These are phyloP conservation scores for Geotrichum aggregatum DNA, from an alignment of 1,139 yeast genomes.

Conservation along the genomic window DNA sequence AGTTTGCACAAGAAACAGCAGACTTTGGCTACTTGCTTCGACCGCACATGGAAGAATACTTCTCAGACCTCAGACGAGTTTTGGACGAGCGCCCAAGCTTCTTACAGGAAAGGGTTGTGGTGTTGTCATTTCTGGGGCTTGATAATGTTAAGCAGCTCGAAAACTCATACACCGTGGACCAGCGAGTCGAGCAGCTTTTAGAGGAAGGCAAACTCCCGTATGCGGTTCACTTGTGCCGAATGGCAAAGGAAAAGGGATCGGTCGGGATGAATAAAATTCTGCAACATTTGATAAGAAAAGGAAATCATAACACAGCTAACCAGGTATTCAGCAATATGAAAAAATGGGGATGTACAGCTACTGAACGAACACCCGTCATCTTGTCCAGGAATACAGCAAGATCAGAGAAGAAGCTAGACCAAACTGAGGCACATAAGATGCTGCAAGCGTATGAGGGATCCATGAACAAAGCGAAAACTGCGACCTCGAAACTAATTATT, in stretches of 20 bases:
- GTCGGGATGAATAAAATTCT: constrained; percentile 21
- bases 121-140: constrained; percentile 18
- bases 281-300: constrained; percentile 8
- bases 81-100: constrained; percentile 9
- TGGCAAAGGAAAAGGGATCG: constrained; percentile 19
- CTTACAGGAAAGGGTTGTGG: constrained; percentile 14
- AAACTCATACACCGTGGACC: constrained; percentile 16
- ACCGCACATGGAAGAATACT: constrained; percentile 18
- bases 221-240: constrained; percentile 21
- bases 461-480: constrained; percentile 6
- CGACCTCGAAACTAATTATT: constrained; percentile 12
- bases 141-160: constrained; percentile 11
- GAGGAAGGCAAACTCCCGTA: constrained; percentile 11
- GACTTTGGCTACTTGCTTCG: constrained; percentile 16
- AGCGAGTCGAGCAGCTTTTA: constrained; percentile 14
- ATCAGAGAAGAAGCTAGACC: background rate
- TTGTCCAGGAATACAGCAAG: constrained; percentile 1
- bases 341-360: constrained; percentile 20
- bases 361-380: constrained; percentile 18
- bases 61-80: constrained; percentile 11
- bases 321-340: constrained; percentile 19
- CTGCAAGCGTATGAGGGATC: constrained; percentile 16
- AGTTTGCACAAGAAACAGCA: constrained; percentile 8
- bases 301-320: constrained; percentile 7
- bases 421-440: constrained; percentile 12